Evolutionary conservation across 2,329 filamentous ascomycete species (phyloP), one percentile per base, ranked within the genome.

Genomic region (Monascus ruber): DNA sequence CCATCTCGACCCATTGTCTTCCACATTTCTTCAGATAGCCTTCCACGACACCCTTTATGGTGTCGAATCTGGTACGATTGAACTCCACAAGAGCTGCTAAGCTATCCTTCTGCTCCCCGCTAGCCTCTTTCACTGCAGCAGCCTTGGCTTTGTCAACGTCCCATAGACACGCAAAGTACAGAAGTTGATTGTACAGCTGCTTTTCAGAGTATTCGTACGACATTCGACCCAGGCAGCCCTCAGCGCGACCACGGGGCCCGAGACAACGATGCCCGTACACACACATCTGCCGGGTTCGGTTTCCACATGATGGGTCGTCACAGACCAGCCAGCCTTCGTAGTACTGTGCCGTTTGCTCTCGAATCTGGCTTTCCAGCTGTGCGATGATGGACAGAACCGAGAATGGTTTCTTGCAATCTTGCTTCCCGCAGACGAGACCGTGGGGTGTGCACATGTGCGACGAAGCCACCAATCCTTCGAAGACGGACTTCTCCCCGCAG

Each of bases 321-420:
- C 91, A 98, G 31, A 85, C 72, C 5, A 98, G 76, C 81, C 85
- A 93, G 43, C 80, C 87, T 55, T 94, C 84, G 62, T 98, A 96
- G 70, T 98, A 98, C 35, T 77, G 76, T 6, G 83, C 73, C 5
- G 85, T 84, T 51, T 87, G 77, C 28, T 74, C 68, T 35, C 91
- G 81, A 48, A 96, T 80, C 43, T 89, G 82, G 39, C 78, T 73
- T 59, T 98, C 91, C 4, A 96, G 71, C 60, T 98, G 91, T 1
- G 88, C 84, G 6, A 93, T 76, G 35, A 96, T 68, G 6, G 79
- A 82, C 7, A 95, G 67, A 4, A 77, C 83, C 1, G 79, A 62
- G 33, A 95, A 74, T 2, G 72, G 55, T 34, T 73, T 71, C 32
- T 70, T 68, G 59, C 91, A 96, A 27, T 70, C 68, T 8, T 60